phyloP scores from a whole-genome alignment of 2,329 filamentous ascomycete genomes.

The Geosmithia flava region DNA sequence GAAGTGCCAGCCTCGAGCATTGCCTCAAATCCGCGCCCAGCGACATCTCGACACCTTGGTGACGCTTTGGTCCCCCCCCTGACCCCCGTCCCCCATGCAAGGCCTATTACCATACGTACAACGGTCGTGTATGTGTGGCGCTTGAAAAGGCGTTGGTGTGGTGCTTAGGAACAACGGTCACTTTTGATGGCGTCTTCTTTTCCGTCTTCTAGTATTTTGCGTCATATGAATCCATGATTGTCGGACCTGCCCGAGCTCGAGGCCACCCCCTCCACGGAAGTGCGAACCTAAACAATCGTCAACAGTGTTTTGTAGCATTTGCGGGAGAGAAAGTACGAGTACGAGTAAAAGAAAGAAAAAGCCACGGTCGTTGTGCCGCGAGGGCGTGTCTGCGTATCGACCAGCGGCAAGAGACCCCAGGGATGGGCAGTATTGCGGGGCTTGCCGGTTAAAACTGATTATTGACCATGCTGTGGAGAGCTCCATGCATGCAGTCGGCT shows the following conservation, averaged over 20 bases:
- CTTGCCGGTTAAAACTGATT: neutral
- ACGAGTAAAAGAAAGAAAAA: neutral
- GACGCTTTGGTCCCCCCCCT: neutral
- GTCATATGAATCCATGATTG: too few relatives aligned
- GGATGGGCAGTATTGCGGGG: neutral
- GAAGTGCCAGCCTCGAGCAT: neutral
- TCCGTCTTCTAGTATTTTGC: too few relatives aligned
- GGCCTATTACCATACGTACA: too few relatives aligned
- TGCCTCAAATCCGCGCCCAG: neutral
- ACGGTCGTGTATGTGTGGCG: neutral
- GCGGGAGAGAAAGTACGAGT: too few relatives aligned
- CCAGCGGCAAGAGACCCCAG: neutral
- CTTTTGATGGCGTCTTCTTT: too few relatives aligned
- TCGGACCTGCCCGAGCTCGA: too few relatives aligned
- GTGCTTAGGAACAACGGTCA: too few relatives aligned
- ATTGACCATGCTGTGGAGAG: neutral
- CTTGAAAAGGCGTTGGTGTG: neutral
- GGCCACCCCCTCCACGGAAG: too few relatives aligned
- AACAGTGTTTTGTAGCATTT: too few relatives aligned
- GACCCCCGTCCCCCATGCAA: too few relatives aligned
- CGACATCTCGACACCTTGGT: neutral
- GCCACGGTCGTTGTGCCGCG: neutral
- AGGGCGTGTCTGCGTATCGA: neutral
- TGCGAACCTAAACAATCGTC: too few relatives aligned
- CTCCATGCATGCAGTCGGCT: neutral